Conservation (phyloP, 495 filamentous ascomycete genomes). For the Daldinia decipiens region DNA sequence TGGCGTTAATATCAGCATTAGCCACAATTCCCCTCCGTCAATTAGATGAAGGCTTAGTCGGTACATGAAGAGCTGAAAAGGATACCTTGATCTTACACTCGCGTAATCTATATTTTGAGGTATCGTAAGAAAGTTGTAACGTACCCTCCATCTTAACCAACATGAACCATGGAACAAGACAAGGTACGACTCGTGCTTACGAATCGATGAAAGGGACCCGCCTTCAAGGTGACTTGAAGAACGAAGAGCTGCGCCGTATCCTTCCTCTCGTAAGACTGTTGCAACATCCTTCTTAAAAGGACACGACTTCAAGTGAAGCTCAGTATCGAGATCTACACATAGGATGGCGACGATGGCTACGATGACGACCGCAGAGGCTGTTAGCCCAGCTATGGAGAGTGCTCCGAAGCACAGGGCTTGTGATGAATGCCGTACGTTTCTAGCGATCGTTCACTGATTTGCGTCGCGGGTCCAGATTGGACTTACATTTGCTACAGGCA, state of each 20-base stretch:
- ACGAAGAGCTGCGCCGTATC: background rate
- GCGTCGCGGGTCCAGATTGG: constrained; percentile 23
- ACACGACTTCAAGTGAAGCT: background rate
- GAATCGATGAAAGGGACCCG: constrained; percentile 16
- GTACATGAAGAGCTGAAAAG: background rate
- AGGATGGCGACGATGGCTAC: constrained; percentile 28
- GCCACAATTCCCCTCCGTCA: constrained; percentile 7
- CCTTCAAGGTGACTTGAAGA: background rate
- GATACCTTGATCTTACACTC: background rate
- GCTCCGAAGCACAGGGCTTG: constrained; percentile 64
- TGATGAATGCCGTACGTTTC: constrained; percentile 71
- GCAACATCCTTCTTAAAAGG: background rate
- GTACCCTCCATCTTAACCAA: constrained; percentile 12
- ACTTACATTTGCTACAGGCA: constrained; percentile 55
- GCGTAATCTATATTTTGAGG: background rate
- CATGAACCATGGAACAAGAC: background rate
- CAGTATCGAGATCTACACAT: background rate
- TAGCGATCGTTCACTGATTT: background rate
- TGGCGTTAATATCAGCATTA: background rate
- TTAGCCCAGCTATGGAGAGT: constrained; percentile 13
- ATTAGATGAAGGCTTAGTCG: background rate
- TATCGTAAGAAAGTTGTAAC: constrained; percentile 10
- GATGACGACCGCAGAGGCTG: constrained; percentile 17
- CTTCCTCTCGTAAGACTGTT: background rate
- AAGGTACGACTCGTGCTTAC: constrained; percentile 26